phyloP scores from a whole-genome alignment of 306 rosid genomes.

The Vigna unguiculata region DNA sequence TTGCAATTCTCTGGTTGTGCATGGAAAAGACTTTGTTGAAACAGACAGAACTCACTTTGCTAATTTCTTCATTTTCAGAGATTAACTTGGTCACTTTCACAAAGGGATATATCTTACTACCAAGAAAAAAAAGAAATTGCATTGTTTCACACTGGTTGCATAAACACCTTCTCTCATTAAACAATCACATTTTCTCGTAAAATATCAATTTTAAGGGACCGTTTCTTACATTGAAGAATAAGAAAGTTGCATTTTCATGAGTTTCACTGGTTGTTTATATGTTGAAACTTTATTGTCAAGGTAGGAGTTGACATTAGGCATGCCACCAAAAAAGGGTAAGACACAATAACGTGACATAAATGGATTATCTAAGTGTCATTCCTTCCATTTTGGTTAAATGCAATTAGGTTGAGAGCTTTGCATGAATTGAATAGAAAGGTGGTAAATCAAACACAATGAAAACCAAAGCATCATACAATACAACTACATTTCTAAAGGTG shows the following conservation, averaged over 20 bases:
- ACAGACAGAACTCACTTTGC: too few relatives aligned
- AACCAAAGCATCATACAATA: not conserved
- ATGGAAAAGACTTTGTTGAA: too few relatives aligned
- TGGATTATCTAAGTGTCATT: too few relatives aligned
- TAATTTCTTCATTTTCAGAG: too few relatives aligned
- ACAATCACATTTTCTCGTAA: not conserved
- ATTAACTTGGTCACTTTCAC: too few relatives aligned
- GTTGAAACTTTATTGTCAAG: not conserved
- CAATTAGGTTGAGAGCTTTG: not conserved
- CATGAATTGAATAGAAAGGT: not conserved
- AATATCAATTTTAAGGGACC: not conserved
- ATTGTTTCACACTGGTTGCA: too few relatives aligned
- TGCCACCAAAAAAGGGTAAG: slow-evolving; percentile 1
- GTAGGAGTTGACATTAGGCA: not conserved
- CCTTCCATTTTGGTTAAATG: not conserved
- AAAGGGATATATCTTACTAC: too few relatives aligned
- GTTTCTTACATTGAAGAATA: not conserved
- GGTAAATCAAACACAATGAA: not conserved
- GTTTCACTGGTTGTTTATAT: not conserved
- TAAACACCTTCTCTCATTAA: not conserved
- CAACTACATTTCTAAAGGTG: too few relatives aligned
- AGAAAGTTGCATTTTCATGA: not conserved
- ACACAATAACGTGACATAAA: not conserved
- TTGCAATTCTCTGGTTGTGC: too few relatives aligned
- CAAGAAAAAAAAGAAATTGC: too few relatives aligned